Percentiles rank a stretch among this genome's conserved stretches.
Evolutionary conservation across 805 yeast species (phyloP).

Genomic region (Metschnikowia vanudenii): DNA sequence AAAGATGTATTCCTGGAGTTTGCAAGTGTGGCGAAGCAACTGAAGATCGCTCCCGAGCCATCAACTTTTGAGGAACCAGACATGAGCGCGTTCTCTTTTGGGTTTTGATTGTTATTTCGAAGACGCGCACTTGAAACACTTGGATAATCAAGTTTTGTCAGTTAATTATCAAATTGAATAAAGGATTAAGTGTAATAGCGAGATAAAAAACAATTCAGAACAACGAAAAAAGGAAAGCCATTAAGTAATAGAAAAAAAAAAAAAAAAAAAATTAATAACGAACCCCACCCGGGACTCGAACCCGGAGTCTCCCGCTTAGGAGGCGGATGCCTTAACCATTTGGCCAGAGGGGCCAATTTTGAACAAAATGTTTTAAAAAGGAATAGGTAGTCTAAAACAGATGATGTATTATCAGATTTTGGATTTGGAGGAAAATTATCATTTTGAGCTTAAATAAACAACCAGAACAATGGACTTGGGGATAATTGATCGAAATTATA

Average conservation of each 20-base stretch:
- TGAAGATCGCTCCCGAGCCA: conserved; percentile 38
- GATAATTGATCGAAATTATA: too few species aligned
- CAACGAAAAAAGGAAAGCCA: neutral
- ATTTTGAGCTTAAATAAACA: too few species aligned
- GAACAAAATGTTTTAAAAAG: too few species aligned
- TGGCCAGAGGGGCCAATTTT: conserved; percentile 46
- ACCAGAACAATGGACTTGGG: too few species aligned
- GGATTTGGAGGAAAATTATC: neutral
- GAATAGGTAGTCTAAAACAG: too few species aligned
- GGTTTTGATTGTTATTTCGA: conserved; percentile 23
- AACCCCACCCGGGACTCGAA: conserved; percentile 41
- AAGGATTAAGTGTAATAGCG: neutral
- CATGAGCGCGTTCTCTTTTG: conserved; percentile 67
- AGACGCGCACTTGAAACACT: too few species aligned
- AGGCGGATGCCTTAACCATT: conserved; percentile 54
- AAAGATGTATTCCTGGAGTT: conserved; percentile 19
- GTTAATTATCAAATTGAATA: too few species aligned
- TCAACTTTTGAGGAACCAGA: conserved; percentile 67
- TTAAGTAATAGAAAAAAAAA: neutral
- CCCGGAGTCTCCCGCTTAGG: conserved; percentile 41
- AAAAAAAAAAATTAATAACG: conserved; percentile 4
- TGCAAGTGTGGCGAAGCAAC: conserved; percentile 10
- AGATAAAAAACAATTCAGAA: neutral
- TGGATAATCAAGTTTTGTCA: too few species aligned
- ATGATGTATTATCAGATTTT: too few species aligned